Conservation (phyloP, 2,329 filamentous ascomycete genomes). For the Colletotrichum lentis region DNA sequence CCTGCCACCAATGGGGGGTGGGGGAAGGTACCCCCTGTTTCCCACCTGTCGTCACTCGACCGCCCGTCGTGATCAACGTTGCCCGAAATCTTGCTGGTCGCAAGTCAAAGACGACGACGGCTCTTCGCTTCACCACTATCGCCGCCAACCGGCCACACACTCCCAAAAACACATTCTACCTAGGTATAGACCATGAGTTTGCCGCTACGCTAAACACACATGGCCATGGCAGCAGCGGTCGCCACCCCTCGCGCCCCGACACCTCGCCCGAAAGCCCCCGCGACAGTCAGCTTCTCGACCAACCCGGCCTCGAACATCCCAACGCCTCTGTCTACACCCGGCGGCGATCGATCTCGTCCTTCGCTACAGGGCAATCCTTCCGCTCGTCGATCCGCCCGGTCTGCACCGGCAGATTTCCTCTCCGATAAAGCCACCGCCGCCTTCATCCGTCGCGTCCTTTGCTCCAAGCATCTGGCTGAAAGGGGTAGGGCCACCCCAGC, state of each 20-base stretch:
- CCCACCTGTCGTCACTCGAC: constrained; percentile 25
- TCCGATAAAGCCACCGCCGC: constrained; percentile 82
- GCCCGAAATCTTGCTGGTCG: constrained; percentile 37
- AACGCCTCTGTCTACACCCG: constrained; percentile 34
- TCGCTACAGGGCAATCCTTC: constrained; percentile 36
- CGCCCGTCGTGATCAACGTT: constrained; percentile 26
- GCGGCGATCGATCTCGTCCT: constrained; percentile 42
- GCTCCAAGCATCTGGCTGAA: constrained; percentile 72
- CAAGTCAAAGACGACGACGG: constrained; percentile 39
- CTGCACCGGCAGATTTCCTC: constrained; percentile 58
- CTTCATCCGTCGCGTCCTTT: constrained; percentile 85
- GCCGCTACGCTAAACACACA: constrained; percentile 19
- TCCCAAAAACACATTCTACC: background rate
- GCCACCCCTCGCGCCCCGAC: constrained; percentile 39
- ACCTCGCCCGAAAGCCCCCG: constrained; percentile 39
- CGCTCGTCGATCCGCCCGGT: constrained; percentile 46
- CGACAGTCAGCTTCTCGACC: constrained; percentile 36
- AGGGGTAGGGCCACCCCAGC: constrained; percentile 61
- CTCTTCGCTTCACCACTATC: constrained; percentile 8
- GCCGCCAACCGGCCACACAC: constrained; percentile 3
- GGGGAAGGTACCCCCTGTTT: constrained; percentile 27
- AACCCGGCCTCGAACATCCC: constrained; percentile 25
- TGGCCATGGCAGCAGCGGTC: constrained; percentile 41
- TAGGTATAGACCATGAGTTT: constrained; percentile 26
- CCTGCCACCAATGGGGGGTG: constrained; percentile 24